Evolutionary conservation across 2,329 filamentous ascomycete species (phyloP).

Genomic region (Gaeumannomyces sp.): DNA sequence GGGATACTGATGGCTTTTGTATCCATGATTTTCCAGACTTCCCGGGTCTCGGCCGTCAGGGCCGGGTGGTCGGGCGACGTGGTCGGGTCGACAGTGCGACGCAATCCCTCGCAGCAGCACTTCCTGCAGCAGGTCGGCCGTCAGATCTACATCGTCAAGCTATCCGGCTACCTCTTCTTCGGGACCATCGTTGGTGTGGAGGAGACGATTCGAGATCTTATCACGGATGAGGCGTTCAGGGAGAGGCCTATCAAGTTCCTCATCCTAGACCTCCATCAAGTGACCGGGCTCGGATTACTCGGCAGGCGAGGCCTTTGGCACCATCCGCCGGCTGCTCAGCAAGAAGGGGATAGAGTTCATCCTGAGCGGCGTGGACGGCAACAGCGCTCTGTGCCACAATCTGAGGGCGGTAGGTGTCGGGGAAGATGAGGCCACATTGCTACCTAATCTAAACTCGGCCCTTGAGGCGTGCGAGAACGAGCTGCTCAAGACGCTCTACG

Average conservation of each 20-base stretch:
- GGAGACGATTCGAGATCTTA: conserved; percentile 72
- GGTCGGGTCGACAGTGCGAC: conserved; percentile 84
- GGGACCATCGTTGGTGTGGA: conserved; percentile 96
- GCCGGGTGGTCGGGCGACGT: conserved; percentile 86
- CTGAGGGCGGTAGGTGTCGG: conserved; percentile 80
- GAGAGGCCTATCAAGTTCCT: conserved; percentile 80
- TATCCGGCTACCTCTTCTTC: conserved; percentile 95
- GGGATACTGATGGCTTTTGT: conserved; percentile 89
- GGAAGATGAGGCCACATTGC: conserved; percentile 69
- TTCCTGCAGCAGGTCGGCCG: conserved; percentile 80
- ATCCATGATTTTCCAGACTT: conserved; percentile 86
- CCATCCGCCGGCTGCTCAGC: conserved; percentile 77
- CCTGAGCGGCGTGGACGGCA: conserved; percentile 73
- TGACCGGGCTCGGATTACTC: conserved; percentile 94
- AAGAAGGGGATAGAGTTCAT: conserved; percentile 74
- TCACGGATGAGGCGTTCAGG: conserved; percentile 75
- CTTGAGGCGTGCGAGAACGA: conserved; percentile 95
- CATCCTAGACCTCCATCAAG: conserved; percentile 80
- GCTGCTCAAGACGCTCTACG: conserved; percentile 74
- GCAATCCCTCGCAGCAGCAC: conserved; percentile 81
- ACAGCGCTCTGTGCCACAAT: conserved; percentile 68
- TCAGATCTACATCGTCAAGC: conserved; percentile 86
- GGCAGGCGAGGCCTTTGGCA: conserved; percentile 88
- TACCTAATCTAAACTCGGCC: conserved; percentile 86
- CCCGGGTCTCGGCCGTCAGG: conserved; percentile 79